phyloP scores from a whole-genome alignment of 2,329 filamentous ascomycete species.

The Microcyclospora pomicola region DNA sequence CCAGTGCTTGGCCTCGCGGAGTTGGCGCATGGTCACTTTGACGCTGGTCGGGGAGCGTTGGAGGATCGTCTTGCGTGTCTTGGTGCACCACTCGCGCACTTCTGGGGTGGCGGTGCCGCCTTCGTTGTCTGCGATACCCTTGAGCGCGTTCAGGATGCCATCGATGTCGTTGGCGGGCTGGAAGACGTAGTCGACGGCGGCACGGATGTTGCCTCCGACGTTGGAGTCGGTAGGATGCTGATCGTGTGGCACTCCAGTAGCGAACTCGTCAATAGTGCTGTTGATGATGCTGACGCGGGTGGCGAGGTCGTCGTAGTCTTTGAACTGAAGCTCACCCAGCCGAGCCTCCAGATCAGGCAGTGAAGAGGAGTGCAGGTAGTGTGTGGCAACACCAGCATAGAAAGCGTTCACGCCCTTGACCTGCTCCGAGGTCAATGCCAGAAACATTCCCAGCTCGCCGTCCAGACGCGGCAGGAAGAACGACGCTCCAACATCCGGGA shows the following conservation, averaged over 20 bases:
- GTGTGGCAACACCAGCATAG: constrained; percentile 83
- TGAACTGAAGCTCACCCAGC: constrained; percentile 78
- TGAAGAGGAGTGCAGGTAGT: constrained; percentile 86
- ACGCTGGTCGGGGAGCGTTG: constrained; percentile 75
- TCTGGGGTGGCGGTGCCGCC: constrained; percentile 30
- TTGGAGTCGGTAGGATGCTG: constrained; percentile 39
- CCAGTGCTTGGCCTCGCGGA: constrained; percentile 65
- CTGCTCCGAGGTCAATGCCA: constrained; percentile 78
- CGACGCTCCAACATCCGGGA: constrained; percentile 91
- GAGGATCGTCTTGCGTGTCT: constrained; percentile 61
- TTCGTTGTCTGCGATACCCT: constrained; percentile 24
- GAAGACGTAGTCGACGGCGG: constrained; percentile 62
- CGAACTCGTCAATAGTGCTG: constrained; percentile 81
- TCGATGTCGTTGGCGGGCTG: constrained; percentile 40
- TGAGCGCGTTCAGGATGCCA: constrained; percentile 57
- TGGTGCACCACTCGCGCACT: constrained; percentile 60
- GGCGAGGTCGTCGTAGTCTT: constrained; percentile 53
- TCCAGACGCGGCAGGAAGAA: constrained; percentile 91
- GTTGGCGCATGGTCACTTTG: constrained; percentile 69
- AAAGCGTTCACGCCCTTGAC: constrained; percentile 74
- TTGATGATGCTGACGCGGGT: constrained; percentile 62
- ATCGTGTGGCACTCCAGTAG: constrained; percentile 67
- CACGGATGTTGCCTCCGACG: constrained; percentile 49
- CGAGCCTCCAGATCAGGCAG: constrained; percentile 69
- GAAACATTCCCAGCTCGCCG: constrained; percentile 76